phyloP scores from a whole-genome alignment of 192 early-diverging fungal species.

The Coemansia sp. region DNA sequence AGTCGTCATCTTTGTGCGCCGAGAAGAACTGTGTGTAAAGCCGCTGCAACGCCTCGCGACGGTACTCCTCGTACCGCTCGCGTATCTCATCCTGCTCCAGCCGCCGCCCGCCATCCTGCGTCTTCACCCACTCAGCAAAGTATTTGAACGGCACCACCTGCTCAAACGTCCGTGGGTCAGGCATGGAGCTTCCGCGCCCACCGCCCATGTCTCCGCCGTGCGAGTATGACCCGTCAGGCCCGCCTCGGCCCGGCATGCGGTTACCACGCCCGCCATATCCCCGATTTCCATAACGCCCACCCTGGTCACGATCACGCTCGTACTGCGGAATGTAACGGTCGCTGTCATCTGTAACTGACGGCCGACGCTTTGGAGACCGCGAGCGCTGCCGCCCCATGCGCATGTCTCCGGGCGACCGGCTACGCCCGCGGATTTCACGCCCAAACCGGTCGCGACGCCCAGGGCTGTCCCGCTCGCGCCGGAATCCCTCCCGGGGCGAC shows the following conservation, averaged over 20 bases:
- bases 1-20: conserved; percentile 77
- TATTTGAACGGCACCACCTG: conserved; percentile 75
- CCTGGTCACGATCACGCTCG: conserved; percentile 58
- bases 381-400: conserved; percentile 41
- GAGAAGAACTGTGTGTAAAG: conserved; percentile 74
- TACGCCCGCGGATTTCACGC: conserved; percentile 46
- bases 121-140: conserved; percentile 68
- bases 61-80: conserved; percentile 78
- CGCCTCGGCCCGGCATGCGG: conserved; percentile 45
- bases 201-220: conserved; percentile 31
- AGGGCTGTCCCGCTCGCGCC: conserved; percentile 49
- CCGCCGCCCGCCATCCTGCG: conserved; percentile 58
- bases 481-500: conserved; percentile 46
- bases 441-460: conserved; percentile 53
- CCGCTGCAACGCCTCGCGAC: conserved; percentile 69
- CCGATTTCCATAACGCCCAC: conserved; percentile 33
- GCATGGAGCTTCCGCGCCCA: conserved; percentile 30
- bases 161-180: conserved; percentile 76
- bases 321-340: conserved; percentile 88
- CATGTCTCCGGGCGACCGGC: conserved; percentile 38
- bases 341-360: conserved; percentile 54
- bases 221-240: conserved; percentile 42
- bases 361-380: conserved; percentile 42
- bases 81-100: conserved; percentile 79
- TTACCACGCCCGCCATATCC: conserved; percentile 45